These are phyloP conservation scores for Pythium brassicae DNA, from an alignment of 352 stramenopile genomes.

Conservation along the genomic window DNA sequence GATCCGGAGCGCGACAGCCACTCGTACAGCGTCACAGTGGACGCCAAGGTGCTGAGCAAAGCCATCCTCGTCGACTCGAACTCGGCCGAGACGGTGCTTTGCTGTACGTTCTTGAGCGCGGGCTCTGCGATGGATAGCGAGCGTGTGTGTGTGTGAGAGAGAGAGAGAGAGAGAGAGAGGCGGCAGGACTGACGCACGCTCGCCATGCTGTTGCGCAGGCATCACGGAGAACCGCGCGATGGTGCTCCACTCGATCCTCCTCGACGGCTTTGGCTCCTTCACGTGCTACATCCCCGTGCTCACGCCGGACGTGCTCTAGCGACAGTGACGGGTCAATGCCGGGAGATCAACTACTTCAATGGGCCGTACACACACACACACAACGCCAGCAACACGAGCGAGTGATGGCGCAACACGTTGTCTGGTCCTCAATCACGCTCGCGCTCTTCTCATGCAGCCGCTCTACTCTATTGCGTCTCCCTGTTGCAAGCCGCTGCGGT, in stretches of 20 bases:
- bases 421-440: too few species aligned
- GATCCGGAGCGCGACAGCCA: constrained; percentile 4
- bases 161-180: too few species aligned
- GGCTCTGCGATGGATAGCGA: background rate
- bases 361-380: too few species aligned
- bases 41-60: constrained; percentile 74
- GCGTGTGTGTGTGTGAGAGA: background rate
- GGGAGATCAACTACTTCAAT: too few species aligned
- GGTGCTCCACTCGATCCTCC: constrained; percentile 74
- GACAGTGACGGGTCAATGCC: too few species aligned
- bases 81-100: constrained; percentile 65
- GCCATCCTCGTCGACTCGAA: constrained; percentile 69
- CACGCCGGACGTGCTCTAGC: constrained; percentile 45
- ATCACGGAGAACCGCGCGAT: constrained; percentile 79
- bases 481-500: background rate
- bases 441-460: too few species aligned
- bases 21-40: constrained; percentile 65
- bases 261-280: constrained; percentile 73
- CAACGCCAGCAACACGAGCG: background rate
- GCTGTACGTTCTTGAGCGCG: constrained; percentile 43
- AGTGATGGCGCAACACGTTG: too few species aligned
- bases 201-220: too few species aligned
- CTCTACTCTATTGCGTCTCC: background rate
- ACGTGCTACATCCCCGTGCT: constrained; percentile 82
- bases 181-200: too few species aligned